Conservation (phyloP, 768 basidiomycete species). For the Kwoniella sp. region DNA sequence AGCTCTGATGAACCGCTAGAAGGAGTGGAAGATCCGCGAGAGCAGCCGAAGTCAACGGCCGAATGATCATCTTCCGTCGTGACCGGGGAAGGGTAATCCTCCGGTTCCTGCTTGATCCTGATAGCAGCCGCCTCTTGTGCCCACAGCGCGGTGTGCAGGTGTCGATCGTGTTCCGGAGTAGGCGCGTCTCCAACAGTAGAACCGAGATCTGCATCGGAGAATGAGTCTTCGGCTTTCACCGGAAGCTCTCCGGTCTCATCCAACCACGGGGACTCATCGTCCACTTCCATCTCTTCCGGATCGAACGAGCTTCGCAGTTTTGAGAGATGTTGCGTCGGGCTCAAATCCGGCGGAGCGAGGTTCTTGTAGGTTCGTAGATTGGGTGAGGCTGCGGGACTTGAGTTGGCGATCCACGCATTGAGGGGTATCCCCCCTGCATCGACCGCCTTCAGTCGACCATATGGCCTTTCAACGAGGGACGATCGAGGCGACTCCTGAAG, state of each 20-base stretch:
- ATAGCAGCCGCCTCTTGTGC: slow-evolving; percentile 28
- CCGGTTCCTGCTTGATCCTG: slow-evolving; percentile 29
- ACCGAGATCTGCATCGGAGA: slow-evolving; percentile 29
- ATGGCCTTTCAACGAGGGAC: neutral
- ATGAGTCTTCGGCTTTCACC: slow-evolving; percentile 35
- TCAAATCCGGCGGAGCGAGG: slow-evolving; percentile 19
- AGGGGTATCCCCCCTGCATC: slow-evolving; percentile 12
- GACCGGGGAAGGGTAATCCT: slow-evolving; percentile 39
- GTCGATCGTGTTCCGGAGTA: slow-evolving; percentile 38
- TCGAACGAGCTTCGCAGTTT: slow-evolving; percentile 26
- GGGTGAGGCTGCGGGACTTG: slow-evolving; percentile 32
- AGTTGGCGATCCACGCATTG: slow-evolving; percentile 21
- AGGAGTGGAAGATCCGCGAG: slow-evolving; percentile 34
- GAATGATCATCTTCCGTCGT: slow-evolving; percentile 22
- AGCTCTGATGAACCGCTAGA: slow-evolving; percentile 31
- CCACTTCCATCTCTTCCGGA: slow-evolving; percentile 31
- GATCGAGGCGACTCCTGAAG: slow-evolving; percentile 22
- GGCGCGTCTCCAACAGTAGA: slow-evolving; percentile 30
- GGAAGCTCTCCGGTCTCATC: slow-evolving; percentile 36
- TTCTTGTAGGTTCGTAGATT: slow-evolving; percentile 8
- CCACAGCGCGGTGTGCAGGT: slow-evolving; percentile 33
- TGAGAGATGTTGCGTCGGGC: slow-evolving; percentile 33
- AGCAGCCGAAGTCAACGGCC: slow-evolving; percentile 11
- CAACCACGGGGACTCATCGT: slow-evolving; percentile 30
- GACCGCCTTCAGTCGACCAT: slow-evolving; percentile 12